Evolutionary conservation across 73 alveolate species (phyloP).

Genomic region (Tetrahymena borealis): DNA sequence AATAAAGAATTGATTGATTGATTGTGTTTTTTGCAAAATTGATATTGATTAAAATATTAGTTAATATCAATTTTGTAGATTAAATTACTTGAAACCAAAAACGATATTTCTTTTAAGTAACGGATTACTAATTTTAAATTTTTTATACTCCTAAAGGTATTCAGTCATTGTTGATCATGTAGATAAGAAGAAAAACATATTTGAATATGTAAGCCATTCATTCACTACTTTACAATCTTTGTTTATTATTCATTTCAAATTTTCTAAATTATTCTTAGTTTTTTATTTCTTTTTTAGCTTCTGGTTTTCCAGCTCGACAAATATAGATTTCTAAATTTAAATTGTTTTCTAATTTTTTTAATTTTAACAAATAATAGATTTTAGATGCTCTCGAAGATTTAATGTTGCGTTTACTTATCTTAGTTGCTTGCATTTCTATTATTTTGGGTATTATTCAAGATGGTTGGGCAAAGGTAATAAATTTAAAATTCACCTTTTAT

Average conservation of each 20-base stretch:
- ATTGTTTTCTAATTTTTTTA: not conserved
- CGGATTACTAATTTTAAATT: not conserved
- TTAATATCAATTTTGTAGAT: not conserved
- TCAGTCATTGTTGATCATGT: not conserved
- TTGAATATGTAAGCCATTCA: not conserved
- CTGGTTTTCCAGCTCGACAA: not conserved
- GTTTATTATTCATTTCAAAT: not conserved
- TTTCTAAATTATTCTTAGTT: not conserved
- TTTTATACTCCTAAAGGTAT: not conserved
- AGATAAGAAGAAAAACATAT: not conserved
- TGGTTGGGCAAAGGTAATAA: conserved; percentile 3
- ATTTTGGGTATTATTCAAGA: conserved; percentile 65
- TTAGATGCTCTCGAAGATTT: conserved; percentile 80
- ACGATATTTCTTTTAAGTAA: not conserved
- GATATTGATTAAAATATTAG: not conserved
- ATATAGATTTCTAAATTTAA: too few relatives aligned
- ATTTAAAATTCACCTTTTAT: too few relatives aligned
- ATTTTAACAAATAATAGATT: conserved; percentile 25
- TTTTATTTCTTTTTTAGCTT: not conserved
- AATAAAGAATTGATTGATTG: not conserved
- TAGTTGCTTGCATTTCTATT: conserved; percentile 82
- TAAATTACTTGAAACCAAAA: not conserved
- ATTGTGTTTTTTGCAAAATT: not conserved
- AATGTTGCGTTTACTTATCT: conserved; percentile 71
- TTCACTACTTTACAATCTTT: too few relatives aligned